Base-by-base conservation (phyloP, 1,139 yeast species). In the Starmera stellimalicola region DNA sequence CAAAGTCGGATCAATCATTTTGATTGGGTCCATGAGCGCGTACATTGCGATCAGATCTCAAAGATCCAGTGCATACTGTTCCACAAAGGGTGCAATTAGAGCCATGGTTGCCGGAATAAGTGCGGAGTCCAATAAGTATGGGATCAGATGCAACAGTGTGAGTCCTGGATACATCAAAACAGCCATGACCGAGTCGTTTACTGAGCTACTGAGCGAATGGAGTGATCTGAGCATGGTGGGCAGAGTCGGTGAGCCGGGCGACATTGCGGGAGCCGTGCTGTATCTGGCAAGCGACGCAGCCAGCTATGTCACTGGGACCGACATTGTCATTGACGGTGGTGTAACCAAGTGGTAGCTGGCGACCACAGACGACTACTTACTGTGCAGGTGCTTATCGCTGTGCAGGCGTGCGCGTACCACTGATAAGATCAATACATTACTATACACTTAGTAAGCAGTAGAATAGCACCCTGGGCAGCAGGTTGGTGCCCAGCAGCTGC, bases 231-330 rank as follows among this genome's bases (percentile, higher is more conserved):
- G 60, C 33, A 73, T 73, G 20, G 50, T 67, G 52, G 71, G 70
- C 7, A 61, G 73, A 55, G 72, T 67, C 48, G 73, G 63, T 24
- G 46, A 59, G 34, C 51, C 70, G 14, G 60, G 63, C 40, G 73
- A 68, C 44, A 57, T 68, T 48, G 70, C 63, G 12, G 73, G 72
- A 33, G 69, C 71, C n/a, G 67, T 64, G 49, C 56, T 67, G 34
- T 68, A 65, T 49, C 58, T 67, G 44, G 73, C 71, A 15, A 60
- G 68, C 9, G 62, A 67, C 44, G 73, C 73, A 8, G 60, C 70
- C 16, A 55, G 67, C 11, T 68, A 61, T 48, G 63, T 71, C 33
- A 65, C 72, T n/a, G 74, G 74, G 18, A 52, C 62, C 31, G 71
- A 68, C 41, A 52, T 68, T 30, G 53, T 65, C 31, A 70, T 68